These are phyloP conservation scores for Aspergillus sp. DNA, from an alignment of 2,329 filamentous ascomycete species.

Conservation along the genomic window DNA sequence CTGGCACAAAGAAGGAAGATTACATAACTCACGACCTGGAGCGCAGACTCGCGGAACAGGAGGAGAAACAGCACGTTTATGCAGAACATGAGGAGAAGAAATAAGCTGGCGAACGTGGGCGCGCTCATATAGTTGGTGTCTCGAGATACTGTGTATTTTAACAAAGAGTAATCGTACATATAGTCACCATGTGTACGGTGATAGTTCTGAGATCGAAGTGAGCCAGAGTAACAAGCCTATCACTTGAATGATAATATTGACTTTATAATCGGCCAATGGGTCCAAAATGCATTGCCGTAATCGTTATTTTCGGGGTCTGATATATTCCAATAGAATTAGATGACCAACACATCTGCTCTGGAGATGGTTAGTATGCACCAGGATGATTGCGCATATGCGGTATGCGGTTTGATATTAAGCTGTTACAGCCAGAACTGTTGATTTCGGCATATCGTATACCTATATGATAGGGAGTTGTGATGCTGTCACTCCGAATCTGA, in stretches of 20 bases:
- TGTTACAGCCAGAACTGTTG: neutral
- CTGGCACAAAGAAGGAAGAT: constrained; percentile 55
- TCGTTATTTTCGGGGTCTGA: neutral
- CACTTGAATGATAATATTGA: neutral
- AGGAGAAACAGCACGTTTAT: constrained; percentile 48
- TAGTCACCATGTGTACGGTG: neutral
- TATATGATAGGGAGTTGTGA: neutral
- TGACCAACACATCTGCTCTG: neutral
- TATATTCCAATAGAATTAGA: neutral
- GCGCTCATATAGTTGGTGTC: neutral
- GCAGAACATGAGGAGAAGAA: constrained; percentile 18
- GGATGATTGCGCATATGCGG: neutral
- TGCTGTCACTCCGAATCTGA: constrained; percentile 10
- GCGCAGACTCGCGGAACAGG: constrained; percentile 57
- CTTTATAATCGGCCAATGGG: neutral
- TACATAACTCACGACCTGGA: constrained; percentile 60
- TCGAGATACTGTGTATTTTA: constrained; percentile 10
- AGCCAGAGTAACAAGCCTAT: neutral
- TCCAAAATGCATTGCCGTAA: neutral
- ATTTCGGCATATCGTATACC: neutral
- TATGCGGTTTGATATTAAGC: neutral
- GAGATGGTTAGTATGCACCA: neutral
- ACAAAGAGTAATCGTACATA: constrained; percentile 1
- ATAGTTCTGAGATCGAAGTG: neutral
- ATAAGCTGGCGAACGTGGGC: neutral